phyloP scores from a whole-genome alignment of 805 yeast species.

The Diddensiella caesifluorescens region DNA sequence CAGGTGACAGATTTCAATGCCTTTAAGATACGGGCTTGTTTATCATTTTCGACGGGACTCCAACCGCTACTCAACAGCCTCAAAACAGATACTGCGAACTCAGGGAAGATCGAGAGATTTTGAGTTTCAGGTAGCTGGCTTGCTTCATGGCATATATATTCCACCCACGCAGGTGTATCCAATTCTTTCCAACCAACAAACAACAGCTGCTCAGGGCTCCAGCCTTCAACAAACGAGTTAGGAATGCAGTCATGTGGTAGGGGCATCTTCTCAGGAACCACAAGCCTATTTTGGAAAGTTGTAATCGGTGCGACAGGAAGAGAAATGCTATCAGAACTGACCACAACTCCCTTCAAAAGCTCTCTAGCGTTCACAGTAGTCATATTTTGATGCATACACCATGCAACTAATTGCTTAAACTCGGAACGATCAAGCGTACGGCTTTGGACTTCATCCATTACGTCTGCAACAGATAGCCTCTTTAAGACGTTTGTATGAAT shows the following conservation, averaged over 20 bases:
- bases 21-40: slow-evolving; percentile 2
- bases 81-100: slow-evolving; percentile 26
- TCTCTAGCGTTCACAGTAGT: slow-evolving; percentile 14
- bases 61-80: slow-evolving; percentile 25
- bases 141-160: slow-evolving; percentile 14
- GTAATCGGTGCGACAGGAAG: slow-evolving; percentile 22
- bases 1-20: slow-evolving; percentile 23
- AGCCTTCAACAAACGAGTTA: slow-evolving; percentile 16
- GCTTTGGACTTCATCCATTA: slow-evolving; percentile 28
- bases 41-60: slow-evolving; percentile 16
- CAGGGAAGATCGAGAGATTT: slow-evolving; percentile 20
- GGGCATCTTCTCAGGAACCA: slow-evolving; percentile 25
- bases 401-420: slow-evolving; percentile 24
- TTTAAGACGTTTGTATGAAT: slow-evolving; percentile 22
- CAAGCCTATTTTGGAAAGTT: slow-evolving; percentile 24
- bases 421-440: slow-evolving; percentile 25
- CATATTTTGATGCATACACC: slow-evolving; percentile 25
- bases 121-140: slow-evolving; percentile 15
- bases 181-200: slow-evolving; percentile 27
- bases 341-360: slow-evolving; percentile 23
- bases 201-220: slow-evolving; percentile 20
- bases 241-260: slow-evolving; percentile 34
- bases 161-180: slow-evolving; percentile 23
- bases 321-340: slow-evolving; percentile 17
- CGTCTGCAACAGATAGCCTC: slow-evolving; percentile 23